Evolutionary conservation across 2,329 filamentous ascomycete species (phyloP).

Genomic region (Waltergamsia citrina): DNA sequence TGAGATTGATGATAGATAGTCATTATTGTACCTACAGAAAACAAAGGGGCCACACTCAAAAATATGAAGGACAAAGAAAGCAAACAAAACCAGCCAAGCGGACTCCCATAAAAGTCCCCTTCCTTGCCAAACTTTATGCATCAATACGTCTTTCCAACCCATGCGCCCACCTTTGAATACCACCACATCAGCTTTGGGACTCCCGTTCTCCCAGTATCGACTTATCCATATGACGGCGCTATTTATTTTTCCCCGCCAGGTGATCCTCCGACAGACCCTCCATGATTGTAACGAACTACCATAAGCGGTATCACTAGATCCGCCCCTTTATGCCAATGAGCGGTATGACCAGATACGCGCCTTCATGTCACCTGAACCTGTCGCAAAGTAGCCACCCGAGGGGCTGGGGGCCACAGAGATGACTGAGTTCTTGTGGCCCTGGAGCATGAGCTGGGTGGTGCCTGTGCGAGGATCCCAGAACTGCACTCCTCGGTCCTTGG

Average conservation of each 20-base stretch:
- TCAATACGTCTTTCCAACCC: background rate
- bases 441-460: conserved; percentile 93
- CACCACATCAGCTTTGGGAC: too few relatives aligned
- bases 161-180: conserved; percentile 1
- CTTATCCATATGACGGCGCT: too few relatives aligned
- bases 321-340: too few relatives aligned
- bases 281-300: background rate
- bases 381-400: conserved; percentile 80
- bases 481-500: conserved; percentile 93
- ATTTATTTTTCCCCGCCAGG: too few relatives aligned
- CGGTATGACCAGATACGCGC: conserved; percentile 93
- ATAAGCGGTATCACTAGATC: conserved; percentile 7
- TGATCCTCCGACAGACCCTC: background rate
- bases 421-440: conserved; percentile 97
- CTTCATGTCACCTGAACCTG: conserved; percentile 94
- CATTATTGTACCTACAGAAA: background rate
- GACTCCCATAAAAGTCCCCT: conserved; percentile 1
- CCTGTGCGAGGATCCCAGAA: conserved; percentile 97
- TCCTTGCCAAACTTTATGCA: background rate
- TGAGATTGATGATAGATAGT: background rate
- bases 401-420: conserved; percentile 96
- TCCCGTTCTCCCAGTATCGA: too few relatives aligned
- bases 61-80: conserved; percentile 2
- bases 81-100: conserved; percentile 3
- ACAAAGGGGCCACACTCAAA: background rate